These are phyloP conservation scores for Ceratopteris richardii DNA, from an alignment of 75 land plant species.

Conservation along the genomic window DNA sequence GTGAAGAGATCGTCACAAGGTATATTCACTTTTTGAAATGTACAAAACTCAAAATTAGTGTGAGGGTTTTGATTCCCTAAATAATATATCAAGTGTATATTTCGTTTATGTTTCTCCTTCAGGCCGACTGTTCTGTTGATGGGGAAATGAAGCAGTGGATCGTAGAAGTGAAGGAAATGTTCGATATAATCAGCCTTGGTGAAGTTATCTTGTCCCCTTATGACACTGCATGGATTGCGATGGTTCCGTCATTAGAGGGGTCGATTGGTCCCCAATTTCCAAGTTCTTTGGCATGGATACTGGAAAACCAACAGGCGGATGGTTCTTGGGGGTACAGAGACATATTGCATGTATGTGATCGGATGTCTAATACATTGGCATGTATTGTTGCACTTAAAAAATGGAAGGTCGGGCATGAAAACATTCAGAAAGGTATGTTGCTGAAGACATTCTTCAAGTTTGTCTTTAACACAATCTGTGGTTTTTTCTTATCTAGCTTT, in stretches of 20 bases:
- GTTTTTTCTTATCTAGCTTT: too few species aligned
- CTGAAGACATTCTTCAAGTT: background rate
- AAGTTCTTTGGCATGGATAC: constrained; percentile 48
- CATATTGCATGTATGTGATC: constrained; percentile 33
- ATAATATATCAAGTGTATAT: too few species aligned
- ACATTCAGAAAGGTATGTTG: constrained; percentile 36
- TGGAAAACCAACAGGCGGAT: constrained; percentile 56
- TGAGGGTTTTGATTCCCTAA: too few species aligned
- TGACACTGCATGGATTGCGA: constrained; percentile 85
- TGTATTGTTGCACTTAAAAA: constrained; percentile 53
- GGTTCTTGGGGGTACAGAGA: constrained; percentile 59
- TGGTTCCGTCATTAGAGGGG: constrained; percentile 32
- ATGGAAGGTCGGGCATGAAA: constrained; percentile 53
- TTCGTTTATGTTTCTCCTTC: too few species aligned
- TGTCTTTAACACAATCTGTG: too few species aligned
- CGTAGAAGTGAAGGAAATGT: constrained; percentile 9
- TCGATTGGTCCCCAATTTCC: constrained; percentile 51
- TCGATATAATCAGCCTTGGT: constrained; percentile 10
- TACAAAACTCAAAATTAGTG: too few species aligned
- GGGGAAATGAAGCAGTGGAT: constrained; percentile 14
- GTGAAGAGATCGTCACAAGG: too few species aligned
- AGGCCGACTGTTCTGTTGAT: too few species aligned
- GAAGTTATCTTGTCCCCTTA: constrained; percentile 58
- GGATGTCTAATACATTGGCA: constrained; percentile 48
- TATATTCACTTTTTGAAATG: too few species aligned